Conservation (phyloP, 495 filamentous ascomycete species). For the Clavariopsis aquatica region DNA sequence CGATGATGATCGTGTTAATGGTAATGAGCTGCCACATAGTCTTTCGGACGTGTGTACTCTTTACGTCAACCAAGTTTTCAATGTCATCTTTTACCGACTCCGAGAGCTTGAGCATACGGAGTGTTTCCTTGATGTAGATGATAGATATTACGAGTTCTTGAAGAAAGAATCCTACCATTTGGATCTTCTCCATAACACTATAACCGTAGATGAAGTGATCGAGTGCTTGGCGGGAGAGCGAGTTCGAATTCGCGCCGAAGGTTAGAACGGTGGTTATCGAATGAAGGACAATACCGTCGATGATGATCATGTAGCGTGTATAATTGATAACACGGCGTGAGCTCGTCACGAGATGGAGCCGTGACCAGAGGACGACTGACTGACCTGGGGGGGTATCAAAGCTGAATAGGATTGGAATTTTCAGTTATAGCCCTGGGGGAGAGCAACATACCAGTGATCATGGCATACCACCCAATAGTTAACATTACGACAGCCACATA, state of each 20-base stretch:
- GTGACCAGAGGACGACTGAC: slow-evolving; percentile 66
- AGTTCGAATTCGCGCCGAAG: slow-evolving; percentile 56
- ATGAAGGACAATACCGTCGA: slow-evolving; percentile 58
- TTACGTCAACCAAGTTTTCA: background rate
- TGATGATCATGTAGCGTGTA: slow-evolving; percentile 60
- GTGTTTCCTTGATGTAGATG: slow-evolving; percentile 60
- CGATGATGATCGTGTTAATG: slow-evolving; percentile 61
- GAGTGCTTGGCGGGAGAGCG: slow-evolving; percentile 20
- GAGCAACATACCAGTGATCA: slow-evolving; percentile 56
- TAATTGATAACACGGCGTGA: slow-evolving; percentile 53
- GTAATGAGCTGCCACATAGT: slow-evolving; percentile 60
- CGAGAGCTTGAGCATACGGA: slow-evolving; percentile 50
- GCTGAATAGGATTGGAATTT: no score
- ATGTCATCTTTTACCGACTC: slow-evolving; percentile 48
- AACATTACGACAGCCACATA: slow-evolving; percentile 50
- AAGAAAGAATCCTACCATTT: slow-evolving; percentile 63
- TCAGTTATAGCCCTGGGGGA: no score
- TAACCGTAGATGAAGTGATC: slow-evolving; percentile 49
- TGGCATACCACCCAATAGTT: slow-evolving; percentile 61
- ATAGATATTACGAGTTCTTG: slow-evolving; percentile 64
- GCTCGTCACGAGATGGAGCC: slow-evolving; percentile 62
- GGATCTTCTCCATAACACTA: slow-evolving; percentile 63
- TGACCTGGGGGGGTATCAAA: slow-evolving; percentile 41
- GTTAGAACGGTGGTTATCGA: slow-evolving; percentile 59
- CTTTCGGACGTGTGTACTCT: slow-evolving; percentile 40